Evolutionary conservation across 2,329 filamentous ascomycete species (phyloP), one percentile per base, ranked within the genome.

Genomic region (Monosporascus sp.): DNA sequence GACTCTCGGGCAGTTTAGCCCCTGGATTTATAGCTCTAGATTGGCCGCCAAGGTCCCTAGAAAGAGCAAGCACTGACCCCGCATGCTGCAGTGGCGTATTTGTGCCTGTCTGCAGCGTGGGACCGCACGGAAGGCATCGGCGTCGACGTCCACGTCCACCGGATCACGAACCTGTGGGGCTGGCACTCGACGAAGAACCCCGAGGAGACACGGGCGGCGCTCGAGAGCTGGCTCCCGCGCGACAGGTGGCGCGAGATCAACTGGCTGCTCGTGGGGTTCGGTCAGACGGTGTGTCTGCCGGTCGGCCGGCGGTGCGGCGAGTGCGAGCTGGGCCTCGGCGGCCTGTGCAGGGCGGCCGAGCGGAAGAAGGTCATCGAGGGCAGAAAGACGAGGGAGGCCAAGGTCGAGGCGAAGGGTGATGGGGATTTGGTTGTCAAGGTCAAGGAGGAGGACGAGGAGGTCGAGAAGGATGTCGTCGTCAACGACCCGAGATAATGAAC

Each of bases 231-330:
- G 92, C 74, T 97, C 62, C 92, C 92, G 2, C 80, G 72, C 55
- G 89, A 96, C 49, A 84, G 82, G 63, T 97, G 92, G 92, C 88
- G 89, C 69, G 90, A 96, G 71, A 95, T 97, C 68, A 97, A 97
- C 70, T 85, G 87, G 72, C 72, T 96, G 69, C 78, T 97, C 39
- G 92, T 97, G 35, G 92, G 92, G 1, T 78, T 96, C 56, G 92
- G 92, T 0, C 92, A 97, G 78, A 89, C 85, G 1, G 84, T 94
- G 22, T 97, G 92, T 67, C 73, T 90, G 58, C 90, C 91, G 1
- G 82, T 93, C 1, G 89, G 88, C 0, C 78, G 86, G 58, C 83
- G 80, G 60, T 99, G 94, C 71, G 91, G 90, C 18, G 87, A 94
- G 48, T 99, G 94, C 72, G 87, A 88, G 58, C 72, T 97, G 48